A percentile compares a stretch with the other conserved stretches of the same genome.
Evolutionary conservation across 2,329 filamentous ascomycete genomes (phyloP).

Genomic region (Fusarium cicatricum): DNA sequence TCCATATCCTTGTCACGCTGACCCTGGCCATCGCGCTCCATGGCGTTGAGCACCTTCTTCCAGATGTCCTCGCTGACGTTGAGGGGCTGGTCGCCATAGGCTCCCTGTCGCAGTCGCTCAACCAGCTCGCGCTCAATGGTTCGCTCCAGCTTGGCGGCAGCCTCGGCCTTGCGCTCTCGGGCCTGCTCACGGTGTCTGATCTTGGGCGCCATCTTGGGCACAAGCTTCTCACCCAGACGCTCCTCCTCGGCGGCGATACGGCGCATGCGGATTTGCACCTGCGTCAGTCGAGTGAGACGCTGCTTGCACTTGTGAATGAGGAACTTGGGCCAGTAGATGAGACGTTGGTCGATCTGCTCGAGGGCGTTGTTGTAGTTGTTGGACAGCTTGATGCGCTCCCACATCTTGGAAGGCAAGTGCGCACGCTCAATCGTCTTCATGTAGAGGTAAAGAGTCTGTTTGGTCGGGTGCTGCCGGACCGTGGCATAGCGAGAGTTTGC

Average conservation of each 20-base stretch:
- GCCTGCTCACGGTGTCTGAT: conserved; percentile 78
- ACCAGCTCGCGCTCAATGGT: conserved; percentile 96
- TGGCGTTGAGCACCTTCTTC: conserved; percentile 92
- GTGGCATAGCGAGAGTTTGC: conserved; percentile 95
- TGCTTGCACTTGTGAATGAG: conserved; percentile 96
- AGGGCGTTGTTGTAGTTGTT: conserved; percentile 92
- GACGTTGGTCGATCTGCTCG: conserved; percentile 82
- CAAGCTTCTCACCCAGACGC: conserved; percentile 84
- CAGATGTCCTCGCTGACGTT: conserved; percentile 96
- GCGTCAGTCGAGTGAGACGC: conserved; percentile 87
- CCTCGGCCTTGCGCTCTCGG: conserved; percentile 78
- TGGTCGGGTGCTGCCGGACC: conserved; percentile 81
- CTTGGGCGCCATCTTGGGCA: conserved; percentile 92
- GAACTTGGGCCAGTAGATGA: conserved; percentile 96
- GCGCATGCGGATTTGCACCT: conserved; percentile 84
- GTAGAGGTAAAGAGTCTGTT: conserved; percentile 89
- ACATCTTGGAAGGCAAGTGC: conserved; percentile 89
- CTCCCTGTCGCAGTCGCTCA: conserved; percentile 87
- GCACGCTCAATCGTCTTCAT: conserved; percentile 94
- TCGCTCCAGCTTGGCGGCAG: conserved; percentile 91
- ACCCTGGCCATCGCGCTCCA: conserved; percentile 88
- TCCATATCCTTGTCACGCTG: conserved; percentile 87
- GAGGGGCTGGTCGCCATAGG: conserved; percentile 92
- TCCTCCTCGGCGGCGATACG: conserved; percentile 89
- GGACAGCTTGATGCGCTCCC: conserved; percentile 91